A percentile compares a stretch with the other conserved stretches of the same genome.
These are phyloP conservation scores for Candida vaughaniae DNA, from an alignment of 805 yeast species.

Conservation along the genomic window DNA sequence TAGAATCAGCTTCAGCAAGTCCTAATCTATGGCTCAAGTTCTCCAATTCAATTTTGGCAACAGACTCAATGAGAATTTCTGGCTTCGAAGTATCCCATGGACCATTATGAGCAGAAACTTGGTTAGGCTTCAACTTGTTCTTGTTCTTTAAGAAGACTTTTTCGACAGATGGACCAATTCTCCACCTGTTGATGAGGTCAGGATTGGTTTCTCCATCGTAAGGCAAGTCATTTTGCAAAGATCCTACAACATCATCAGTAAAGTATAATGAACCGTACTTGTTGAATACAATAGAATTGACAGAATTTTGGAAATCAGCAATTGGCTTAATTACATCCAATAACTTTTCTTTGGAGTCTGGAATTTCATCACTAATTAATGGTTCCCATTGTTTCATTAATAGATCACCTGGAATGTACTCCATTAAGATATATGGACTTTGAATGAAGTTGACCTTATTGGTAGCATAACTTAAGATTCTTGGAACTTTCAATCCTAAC, in stretches of 20 bases:
- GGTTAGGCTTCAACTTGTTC: constrained; percentile 48
- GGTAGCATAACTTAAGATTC: constrained; percentile 65
- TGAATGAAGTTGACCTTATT: constrained; percentile 60
- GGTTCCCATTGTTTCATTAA: constrained; percentile 94
- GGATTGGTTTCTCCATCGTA: constrained; percentile 59
- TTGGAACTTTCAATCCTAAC: constrained; percentile 69
- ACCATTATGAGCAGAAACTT: constrained; percentile 57
- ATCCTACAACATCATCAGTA: constrained; percentile 58
- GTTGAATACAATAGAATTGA: constrained; percentile 60
- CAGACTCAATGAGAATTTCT: constrained; percentile 57
- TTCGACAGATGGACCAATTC: constrained; percentile 88
- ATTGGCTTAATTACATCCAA: constrained; percentile 68
- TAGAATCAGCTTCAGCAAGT: constrained; percentile 53
- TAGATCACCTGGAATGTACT: constrained; percentile 72
- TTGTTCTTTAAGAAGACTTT: constrained; percentile 73
- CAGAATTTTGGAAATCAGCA: constrained; percentile 59
- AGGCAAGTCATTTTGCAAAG: constrained; percentile 40
- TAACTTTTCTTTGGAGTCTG: constrained; percentile 48
- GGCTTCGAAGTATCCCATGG: constrained; percentile 72
- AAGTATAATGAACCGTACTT: constrained; percentile 83
- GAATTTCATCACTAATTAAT: constrained; percentile 53
- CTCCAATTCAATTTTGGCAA: constrained; percentile 68
- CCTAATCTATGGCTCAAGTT: constrained; percentile 53
- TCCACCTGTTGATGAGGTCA: constrained; percentile 67
- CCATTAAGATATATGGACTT: constrained; percentile 79